Evolutionary conservation across 2,329 filamentous ascomycete genomes (phyloP), one percentile per base, ranked within the genome.

Genomic region (Aspergillus sp.): DNA sequence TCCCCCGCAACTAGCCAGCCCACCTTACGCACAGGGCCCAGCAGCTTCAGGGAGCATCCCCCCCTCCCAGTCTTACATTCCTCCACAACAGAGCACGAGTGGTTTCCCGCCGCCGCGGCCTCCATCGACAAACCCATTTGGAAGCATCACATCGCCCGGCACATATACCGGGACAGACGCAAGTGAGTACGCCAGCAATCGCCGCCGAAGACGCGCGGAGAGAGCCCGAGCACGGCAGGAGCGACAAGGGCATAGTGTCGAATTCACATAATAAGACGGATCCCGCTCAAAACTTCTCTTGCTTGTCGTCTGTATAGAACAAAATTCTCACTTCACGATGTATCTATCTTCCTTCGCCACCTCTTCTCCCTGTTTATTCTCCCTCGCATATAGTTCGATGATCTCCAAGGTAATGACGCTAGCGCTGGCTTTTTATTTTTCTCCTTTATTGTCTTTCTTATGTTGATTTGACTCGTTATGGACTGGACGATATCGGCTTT

Each of bases 131-230:
- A 74, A 76, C 53, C 75, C 77, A 17, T 70, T 76, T 49, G 74
- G 74, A 15, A 78, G 77, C 58, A 68, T 78, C 51, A 70, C 71
- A 4, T 77, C 75, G 0, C 75, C 75, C 5, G 70, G 71, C 60
- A 78, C 77, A 42, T 77, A 70, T 55, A 78, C 77, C 4, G 80
- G 79, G 9, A 81, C 79, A 1, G 80, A 81, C 57, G 75, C 77
- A 19, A 78, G 78, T 62, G 75, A 81, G 56, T 84, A 83, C 64
- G 82, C 81, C 2, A 82, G 77, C 58, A 84, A 84, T 64, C 75
- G 82, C 48, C 70, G 80, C 55, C 71, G 82, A 58, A 73, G 82
- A 66, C 74, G 82, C 53, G 82, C 82, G 15, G 82, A 85, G 66
- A 70, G 82, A 64, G 78, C 78, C 41, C 72, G 78, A 39, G 73